These are phyloP conservation scores for Monosporozyma servazzii DNA, from an alignment of 805 yeast species.

Conservation along the genomic window DNA sequence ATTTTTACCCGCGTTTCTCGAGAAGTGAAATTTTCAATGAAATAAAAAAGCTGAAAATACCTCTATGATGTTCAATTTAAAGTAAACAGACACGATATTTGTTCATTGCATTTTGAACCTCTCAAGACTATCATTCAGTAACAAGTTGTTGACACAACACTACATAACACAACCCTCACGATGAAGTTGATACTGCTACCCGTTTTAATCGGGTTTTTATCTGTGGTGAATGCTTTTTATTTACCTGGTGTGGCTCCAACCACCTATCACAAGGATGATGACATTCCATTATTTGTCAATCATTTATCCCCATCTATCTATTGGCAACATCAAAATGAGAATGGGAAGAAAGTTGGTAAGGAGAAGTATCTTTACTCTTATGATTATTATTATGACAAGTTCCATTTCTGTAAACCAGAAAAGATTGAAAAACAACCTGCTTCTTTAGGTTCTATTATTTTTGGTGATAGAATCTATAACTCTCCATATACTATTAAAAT, in stretches of 20 bases:
- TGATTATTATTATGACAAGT: conserved; percentile 74
- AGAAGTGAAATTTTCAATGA: background rate
- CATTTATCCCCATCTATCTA: conserved; percentile 74
- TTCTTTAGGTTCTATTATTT: conserved; percentile 82
- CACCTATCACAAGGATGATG: conserved; percentile 64
- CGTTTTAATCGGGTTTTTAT: background rate
- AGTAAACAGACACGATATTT: background rate
- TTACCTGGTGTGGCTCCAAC: conserved; percentile 96
- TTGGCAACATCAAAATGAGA: conserved; percentile 33
- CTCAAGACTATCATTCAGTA: background rate
- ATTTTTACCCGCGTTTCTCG: background rate
- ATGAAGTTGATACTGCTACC: background rate
- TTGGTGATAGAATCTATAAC: conserved; percentile 91
- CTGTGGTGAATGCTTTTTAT: conserved; percentile 51
- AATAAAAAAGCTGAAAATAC: background rate
- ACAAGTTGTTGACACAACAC: background rate
- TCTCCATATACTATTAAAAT: conserved; percentile 80
- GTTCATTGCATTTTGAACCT: background rate
- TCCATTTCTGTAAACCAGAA: conserved; percentile 74
- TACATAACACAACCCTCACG: background rate
- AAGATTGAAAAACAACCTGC: conserved; percentile 59
- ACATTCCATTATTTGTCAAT: conserved; percentile 73
- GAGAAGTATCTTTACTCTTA: conserved; percentile 60
- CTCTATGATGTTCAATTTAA: background rate
- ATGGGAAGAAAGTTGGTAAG: conserved; percentile 31